Percentiles rank a stretch among this genome's conserved stretches.
Evolutionary conservation across 31 red algal genomes (phyloP).

Genomic region (Odonthalia washingtoniensis): DNA sequence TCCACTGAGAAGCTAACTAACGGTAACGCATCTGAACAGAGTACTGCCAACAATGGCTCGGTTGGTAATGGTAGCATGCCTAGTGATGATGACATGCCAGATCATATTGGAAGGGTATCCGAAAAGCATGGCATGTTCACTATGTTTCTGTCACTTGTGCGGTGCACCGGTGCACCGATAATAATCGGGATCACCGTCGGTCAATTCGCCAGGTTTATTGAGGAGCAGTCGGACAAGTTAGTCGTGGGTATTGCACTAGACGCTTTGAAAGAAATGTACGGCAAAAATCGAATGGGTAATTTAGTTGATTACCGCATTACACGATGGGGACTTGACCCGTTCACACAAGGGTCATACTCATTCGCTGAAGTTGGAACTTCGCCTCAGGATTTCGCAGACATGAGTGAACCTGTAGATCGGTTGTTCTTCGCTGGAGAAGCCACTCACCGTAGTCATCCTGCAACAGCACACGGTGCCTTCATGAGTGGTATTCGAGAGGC

Average conservation of each 20-base stretch:
- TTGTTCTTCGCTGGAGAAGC: constrained; percentile 95
- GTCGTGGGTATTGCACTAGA: constrained; percentile 73
- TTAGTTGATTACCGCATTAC: constrained; percentile 77
- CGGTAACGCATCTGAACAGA: not conserved
- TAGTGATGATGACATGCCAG: constrained; percentile 36
- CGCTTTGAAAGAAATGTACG: constrained; percentile 70
- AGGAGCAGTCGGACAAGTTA: constrained; percentile 58
- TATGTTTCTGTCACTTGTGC: constrained; percentile 73
- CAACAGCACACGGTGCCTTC: constrained; percentile 91
- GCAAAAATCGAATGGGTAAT: constrained; percentile 28
- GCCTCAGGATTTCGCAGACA: constrained; percentile 65
- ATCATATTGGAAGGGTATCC: constrained; percentile 75
- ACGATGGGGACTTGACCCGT: constrained; percentile 82
- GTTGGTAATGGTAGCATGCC: not conserved
- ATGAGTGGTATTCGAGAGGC: constrained; percentile 92
- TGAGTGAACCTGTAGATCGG: constrained; percentile 70
- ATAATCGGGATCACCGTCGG: constrained; percentile 77
- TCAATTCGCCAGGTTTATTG: constrained; percentile 78
- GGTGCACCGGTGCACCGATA: constrained; percentile 77
- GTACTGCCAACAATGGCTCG: too few relatives aligned
- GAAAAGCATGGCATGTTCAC: constrained; percentile 72
- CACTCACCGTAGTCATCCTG: constrained; percentile 82
- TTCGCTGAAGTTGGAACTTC: constrained; percentile 73
- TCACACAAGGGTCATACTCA: constrained; percentile 85
- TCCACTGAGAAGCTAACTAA: not conserved